These are phyloP conservation scores for Septoria petroselini DNA, from an alignment of 2,329 filamentous ascomycete species.

Conservation along the genomic window DNA sequence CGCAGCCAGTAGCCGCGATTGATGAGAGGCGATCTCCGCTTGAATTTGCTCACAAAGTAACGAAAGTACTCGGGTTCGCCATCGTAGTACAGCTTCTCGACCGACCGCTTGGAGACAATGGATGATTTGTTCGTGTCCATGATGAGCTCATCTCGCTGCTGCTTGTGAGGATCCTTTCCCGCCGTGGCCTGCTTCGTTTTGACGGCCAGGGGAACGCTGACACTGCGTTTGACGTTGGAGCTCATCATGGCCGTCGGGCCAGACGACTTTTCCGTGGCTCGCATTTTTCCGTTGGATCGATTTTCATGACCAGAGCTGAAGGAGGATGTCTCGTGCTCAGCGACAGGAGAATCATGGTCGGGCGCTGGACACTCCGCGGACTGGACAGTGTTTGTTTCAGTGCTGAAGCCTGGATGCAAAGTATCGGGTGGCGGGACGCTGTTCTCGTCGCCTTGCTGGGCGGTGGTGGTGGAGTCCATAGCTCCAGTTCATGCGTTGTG, in stretches of 20 bases:
- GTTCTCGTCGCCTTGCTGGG: background rate
- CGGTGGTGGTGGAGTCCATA: conserved; percentile 4
- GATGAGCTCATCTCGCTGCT: conserved; percentile 38
- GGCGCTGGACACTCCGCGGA: background rate
- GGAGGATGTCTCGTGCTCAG: background rate
- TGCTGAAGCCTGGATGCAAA: background rate
- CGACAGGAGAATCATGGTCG: background rate
- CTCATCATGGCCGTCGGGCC: conserved; percentile 9
- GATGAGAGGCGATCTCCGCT: conserved; percentile 79
- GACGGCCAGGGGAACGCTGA: conserved; percentile 22
- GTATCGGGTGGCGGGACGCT: conserved; percentile 6
- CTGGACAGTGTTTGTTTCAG: conserved; percentile 6
- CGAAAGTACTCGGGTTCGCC: conserved; percentile 78
- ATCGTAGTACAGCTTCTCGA: conserved; percentile 82
- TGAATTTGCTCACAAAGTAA: conserved; percentile 80
- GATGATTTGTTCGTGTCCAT: conserved; percentile 77
- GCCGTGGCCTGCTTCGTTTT: conserved; percentile 13
- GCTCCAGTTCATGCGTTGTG: background rate
- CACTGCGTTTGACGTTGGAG: conserved; percentile 19
- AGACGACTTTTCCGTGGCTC: conserved; percentile 24
- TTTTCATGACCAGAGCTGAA: conserved; percentile 17
- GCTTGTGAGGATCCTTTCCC: conserved; percentile 26
- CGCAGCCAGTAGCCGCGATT: conserved; percentile 87
- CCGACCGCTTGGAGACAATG: conserved; percentile 87
- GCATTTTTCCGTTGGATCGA: conserved; percentile 25